These are phyloP conservation scores for Auriscalpium microsporum DNA, from an alignment of 768 basidiomycete genomes.

Conservation along the genomic window DNA sequence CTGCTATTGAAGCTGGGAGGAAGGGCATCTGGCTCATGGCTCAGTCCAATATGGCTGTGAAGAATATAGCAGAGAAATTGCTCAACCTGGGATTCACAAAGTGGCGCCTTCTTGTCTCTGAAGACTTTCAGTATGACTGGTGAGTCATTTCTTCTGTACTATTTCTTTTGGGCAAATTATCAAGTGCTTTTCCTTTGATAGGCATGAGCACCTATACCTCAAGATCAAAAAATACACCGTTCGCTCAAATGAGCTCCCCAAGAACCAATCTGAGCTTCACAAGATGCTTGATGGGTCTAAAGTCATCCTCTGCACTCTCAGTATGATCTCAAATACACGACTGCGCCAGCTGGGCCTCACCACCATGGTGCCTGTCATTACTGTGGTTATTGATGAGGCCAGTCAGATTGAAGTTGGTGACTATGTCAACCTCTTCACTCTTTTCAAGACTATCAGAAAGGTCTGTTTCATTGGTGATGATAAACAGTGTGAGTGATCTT, in stretches of 20 bases:
- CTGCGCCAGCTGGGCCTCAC: conserved; percentile 17
- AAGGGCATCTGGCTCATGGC: conserved; percentile 72
- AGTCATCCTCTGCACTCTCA: conserved; percentile 68
- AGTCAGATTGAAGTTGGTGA: conserved; percentile 21
- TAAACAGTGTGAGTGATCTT: conserved; percentile 28
- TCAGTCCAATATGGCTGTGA: conserved; percentile 82
- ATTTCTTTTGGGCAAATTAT: conserved; percentile 8
- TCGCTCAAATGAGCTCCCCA: conserved; percentile 30
- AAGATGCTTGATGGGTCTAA: conserved; percentile 30
- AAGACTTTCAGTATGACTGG: conserved; percentile 61
- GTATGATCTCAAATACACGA: conserved; percentile 52
- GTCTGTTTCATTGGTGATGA: conserved; percentile 35
- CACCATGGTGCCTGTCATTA: conserved; percentile 20
- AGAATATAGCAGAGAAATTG: conserved; percentile 82
- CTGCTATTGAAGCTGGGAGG: conserved; percentile 18
- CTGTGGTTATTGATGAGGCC: conserved; percentile 29
- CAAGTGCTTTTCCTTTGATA: conserved; percentile 20
- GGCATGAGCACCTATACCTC: conserved; percentile 76
- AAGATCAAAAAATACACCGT: conserved; percentile 43
- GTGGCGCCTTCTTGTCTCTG: conserved; percentile 67
- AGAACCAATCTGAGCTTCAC: conserved; percentile 18
- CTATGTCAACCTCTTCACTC: conserved; percentile 23
- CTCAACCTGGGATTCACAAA: conserved; percentile 39
- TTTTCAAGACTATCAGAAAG: conserved; percentile 23
- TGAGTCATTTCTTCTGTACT: conserved; percentile 23